Evolutionary conservation across 208 protist genomes (phyloP).

Genomic region (Leishmania aethiopica): DNA sequence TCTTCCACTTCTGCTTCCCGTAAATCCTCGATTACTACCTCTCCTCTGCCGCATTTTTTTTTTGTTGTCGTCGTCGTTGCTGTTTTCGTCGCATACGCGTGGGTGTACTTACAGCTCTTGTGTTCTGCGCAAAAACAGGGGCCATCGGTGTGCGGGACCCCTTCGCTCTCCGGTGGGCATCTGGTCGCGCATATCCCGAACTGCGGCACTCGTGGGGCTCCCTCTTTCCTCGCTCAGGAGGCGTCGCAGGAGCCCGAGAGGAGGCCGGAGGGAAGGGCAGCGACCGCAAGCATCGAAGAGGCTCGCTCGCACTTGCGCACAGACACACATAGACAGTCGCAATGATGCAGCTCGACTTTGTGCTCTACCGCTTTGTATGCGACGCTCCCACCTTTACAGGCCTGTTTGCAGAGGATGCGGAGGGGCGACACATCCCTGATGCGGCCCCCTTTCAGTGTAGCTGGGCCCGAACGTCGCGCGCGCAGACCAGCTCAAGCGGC

Average conservation of each 20-base stretch:
- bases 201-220: background rate
- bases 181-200: background rate
- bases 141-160: background rate
- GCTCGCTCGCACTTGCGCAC: background rate
- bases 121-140: background rate
- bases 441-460: conserved; percentile 60
- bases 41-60: background rate
- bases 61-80: background rate
- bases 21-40: background rate
- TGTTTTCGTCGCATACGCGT: too few relatives aligned
- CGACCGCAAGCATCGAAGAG: background rate
- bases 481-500: conserved; percentile 12
- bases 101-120: background rate
- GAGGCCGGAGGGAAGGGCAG: background rate
- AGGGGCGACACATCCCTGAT: conserved; percentile 65
- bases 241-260: background rate
- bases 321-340: too few relatives aligned
- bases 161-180: background rate
- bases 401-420: conserved; percentile 56
- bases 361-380: conserved; percentile 82
- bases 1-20: background rate
- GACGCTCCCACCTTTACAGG: conserved; percentile 67
- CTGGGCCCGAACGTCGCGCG: conserved; percentile 61
- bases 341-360: conserved; percentile 72
- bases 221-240: background rate